Conservation (phyloP, 2,329 filamentous ascomycete species). For the Acrodontium crateriforme region DNA sequence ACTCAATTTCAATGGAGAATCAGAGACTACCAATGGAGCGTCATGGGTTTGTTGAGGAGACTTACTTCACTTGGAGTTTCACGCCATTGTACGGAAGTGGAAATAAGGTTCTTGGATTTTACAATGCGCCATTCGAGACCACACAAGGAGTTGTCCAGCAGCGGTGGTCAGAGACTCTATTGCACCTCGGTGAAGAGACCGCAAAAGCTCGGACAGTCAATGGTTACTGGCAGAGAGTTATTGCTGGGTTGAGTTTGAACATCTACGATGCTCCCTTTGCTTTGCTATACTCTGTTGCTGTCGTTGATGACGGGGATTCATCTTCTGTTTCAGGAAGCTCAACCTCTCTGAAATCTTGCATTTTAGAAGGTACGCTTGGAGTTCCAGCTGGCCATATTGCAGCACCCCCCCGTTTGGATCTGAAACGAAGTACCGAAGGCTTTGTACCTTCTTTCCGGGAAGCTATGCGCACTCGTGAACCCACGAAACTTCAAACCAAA, state of each 20-base stretch:
- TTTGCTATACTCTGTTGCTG: slow-evolving; percentile 11
- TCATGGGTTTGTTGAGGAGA: slow-evolving; percentile 17
- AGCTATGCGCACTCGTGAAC: slow-evolving; percentile 17
- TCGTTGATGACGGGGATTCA: slow-evolving; percentile 12
- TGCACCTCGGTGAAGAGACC: slow-evolving; percentile 8
- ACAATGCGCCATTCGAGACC: slow-evolving; percentile 15
- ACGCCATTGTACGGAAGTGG: slow-evolving; percentile 13
- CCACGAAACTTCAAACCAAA: slow-evolving; percentile 17
- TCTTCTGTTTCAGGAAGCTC: slow-evolving; percentile 4
- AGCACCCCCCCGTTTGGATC: slow-evolving; percentile 6
- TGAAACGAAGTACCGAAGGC: slow-evolving; percentile 7
- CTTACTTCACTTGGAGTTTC: slow-evolving; percentile 14
- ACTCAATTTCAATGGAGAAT: slow-evolving; percentile 7
- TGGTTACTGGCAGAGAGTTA: slow-evolving; percentile 13
- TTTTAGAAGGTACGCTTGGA: slow-evolving; percentile 16
- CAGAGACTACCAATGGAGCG: slow-evolving; percentile 13
- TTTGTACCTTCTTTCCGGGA: background rate
- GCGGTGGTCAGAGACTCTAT: slow-evolving; percentile 10
- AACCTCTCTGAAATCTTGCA: slow-evolving; percentile 7
- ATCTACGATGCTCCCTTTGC: slow-evolving; percentile 15
- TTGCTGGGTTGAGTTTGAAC: slow-evolving; percentile 9
- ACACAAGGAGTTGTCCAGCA: slow-evolving; percentile 11
- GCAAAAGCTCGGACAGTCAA: slow-evolving; percentile 7
- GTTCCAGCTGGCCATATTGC: slow-evolving; percentile 5
- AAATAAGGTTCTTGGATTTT: slow-evolving; percentile 9